Base-by-base conservation (phyloP, 345 rosid species). In the Passiflora organensis region DNA sequence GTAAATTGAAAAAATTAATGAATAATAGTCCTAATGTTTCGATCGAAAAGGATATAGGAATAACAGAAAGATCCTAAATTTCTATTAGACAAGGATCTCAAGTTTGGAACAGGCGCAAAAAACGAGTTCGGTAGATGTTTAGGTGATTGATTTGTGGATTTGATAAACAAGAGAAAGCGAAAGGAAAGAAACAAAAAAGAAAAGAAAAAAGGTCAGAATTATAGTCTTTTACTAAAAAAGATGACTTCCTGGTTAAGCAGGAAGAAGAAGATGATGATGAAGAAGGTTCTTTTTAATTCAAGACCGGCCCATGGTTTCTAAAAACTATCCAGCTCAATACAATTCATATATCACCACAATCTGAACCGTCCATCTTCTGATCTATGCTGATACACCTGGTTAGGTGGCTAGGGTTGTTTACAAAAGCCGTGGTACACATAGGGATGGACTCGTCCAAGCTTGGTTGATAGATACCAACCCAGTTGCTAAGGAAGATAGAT, bases 241-340 rank as follows among this genome's bases (percentile, higher is more conserved):
- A 32, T 37, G 56, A 57, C 71, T 61, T 61, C 25, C 13, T 10
- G 18, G 34, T 12, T 59, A 56, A 47, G 64, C 51, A 13, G n/a
- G n/a, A n/a, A n/a, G n/a, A n/a, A n/a, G n/a, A n/a, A n/a, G n/a
- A n/a, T n/a, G n/a, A n/a, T n/a, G n/a, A n/a, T n/a, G 58, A 21
- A 24, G 23, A 48, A 48, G 53, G 11, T 24, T 48, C 5, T 43
- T n/a, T n/a, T n/a, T n/a, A n/a, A n/a, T n/a, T n/a, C n/a, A n/a
- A 41, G 43, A 2, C 43, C 10, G 43, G 13, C 13, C n/a, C 43
- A 12, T 41, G 41, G 55, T 32, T n/a, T n/a, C n/a, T n/a, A n/a
- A n/a, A n/a, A n/a, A n/a, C n/a, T n/a, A n/a, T n/a, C n/a, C n/a
- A n/a, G n/a, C n/a, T n/a, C n/a, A n/a, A n/a, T n/a, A n/a, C n/a